phyloP scores from a whole-genome alignment of 345 rosid species.

The Moringa oleifera region DNA sequence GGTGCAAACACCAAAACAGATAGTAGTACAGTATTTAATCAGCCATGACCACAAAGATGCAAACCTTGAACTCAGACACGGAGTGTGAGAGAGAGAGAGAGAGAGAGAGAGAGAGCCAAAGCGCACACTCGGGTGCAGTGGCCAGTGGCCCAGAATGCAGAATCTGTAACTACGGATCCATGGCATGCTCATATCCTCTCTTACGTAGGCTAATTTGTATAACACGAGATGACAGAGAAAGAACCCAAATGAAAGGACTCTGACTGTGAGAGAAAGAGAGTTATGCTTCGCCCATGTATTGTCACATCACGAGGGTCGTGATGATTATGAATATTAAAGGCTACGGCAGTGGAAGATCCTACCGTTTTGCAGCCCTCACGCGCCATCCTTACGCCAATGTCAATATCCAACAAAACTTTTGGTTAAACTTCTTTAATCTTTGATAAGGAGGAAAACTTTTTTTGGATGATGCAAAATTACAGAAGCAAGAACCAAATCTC shows the following conservation, averaged over 20 bases:
- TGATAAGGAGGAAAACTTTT: too few relatives aligned
- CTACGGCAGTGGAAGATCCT: constrained; percentile 8
- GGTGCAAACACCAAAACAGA: too few relatives aligned
- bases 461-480: constrained; percentile 1
- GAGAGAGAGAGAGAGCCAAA: too few relatives aligned
- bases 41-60: too few relatives aligned
- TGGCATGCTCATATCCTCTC: not conserved
- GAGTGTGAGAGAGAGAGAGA: too few relatives aligned
- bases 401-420: too few relatives aligned
- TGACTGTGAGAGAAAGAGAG: constrained; percentile 19
- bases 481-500: not conserved
- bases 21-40: too few relatives aligned
- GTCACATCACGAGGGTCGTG: constrained; percentile 56
- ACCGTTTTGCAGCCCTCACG: not conserved
- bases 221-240: not conserved
- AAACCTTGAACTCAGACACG: too few relatives aligned
- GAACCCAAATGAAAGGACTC: too few relatives aligned
- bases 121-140: not conserved
- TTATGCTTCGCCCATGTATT: constrained; percentile 31
- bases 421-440: too few relatives aligned
- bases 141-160: not conserved
- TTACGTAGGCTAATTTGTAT: not conserved
- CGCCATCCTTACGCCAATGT: not conserved
- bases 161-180: not conserved
- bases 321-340: constrained; percentile 38